Evolutionary conservation across 352 stramenopile genomes (phyloP), one percentile per base, ranked within the genome.

Genomic region (Peronospora belbahrii): DNA sequence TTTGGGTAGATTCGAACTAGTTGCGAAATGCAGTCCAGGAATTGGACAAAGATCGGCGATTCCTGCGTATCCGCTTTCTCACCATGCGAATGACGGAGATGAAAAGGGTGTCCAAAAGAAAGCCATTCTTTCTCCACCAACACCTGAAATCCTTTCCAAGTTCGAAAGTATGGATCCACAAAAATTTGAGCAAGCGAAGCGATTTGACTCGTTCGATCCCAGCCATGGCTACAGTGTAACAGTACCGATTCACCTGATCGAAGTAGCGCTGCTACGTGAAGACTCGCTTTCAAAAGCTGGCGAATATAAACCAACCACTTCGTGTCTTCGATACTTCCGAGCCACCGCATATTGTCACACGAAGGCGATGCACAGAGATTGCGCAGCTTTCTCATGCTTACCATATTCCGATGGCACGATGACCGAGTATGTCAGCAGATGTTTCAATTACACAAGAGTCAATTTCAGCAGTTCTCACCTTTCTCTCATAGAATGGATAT

Each of bases 401-500:
- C 2, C 0, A 36, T 7, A 18, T n/a, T 27, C 10, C 28, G 35
- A 7, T 33, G 24, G 18, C 13, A 32, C 15, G 17, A 23, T 13
- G 35, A 40, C 6, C 8, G 1, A 38, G 2, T 25, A 18, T 23
- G 11, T 17, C 3, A 59, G 23, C 14, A 32, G 37, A 5, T 17
- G 1, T 8, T n/a, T 18, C 11, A n/a, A 43, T 4, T 6, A 37
- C 5, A 10, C 6, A 28, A 35, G 23, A 15, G 15, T 9, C 33
- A 27, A 2, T 10, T 19, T 23, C 4, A 17, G 49, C 7, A 36
- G n/a, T 63, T 65, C 67, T 44, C 85, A 94, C 39, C 83, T 91
- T 62, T 98, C 91, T 27, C 97, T 88, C 71, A 99, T 97, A 10
- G 87, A 92, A 65, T 99, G 95, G 49, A 99, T 99, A 60, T 99